Evolutionary conservation across 345 rosid genomes (phyloP).

Genomic region (Lumnitzera littorea): DNA sequence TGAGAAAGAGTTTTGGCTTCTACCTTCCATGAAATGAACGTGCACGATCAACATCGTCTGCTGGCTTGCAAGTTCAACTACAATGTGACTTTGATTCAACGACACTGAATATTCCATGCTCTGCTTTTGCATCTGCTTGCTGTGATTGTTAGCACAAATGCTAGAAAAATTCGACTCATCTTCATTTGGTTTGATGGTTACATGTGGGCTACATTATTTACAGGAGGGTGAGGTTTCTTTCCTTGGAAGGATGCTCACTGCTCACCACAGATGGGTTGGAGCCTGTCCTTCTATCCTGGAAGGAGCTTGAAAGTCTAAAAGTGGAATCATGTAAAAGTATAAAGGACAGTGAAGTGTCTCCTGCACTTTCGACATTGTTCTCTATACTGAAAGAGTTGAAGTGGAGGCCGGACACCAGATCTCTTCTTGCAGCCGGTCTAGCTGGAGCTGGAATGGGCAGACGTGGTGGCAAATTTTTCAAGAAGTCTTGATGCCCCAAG

Average conservation of each 20-base stretch:
- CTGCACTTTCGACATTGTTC: constrained; percentile 62
- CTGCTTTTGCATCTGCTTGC: too few species aligned
- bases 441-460: constrained; percentile 60
- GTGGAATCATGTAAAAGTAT: constrained; percentile 69
- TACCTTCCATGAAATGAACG: too few species aligned
- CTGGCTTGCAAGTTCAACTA: too few species aligned
- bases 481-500: constrained; percentile 21
- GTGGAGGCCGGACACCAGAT: constrained; percentile 87
- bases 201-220: neutral
- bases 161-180: too few species aligned
- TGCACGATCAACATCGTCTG: too few species aligned
- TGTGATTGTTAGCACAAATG: too few species aligned
- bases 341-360: constrained; percentile 63
- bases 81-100: too few species aligned
- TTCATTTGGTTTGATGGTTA: too few species aligned
- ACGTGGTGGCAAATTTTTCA: constrained; percentile 75
- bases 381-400: constrained; percentile 67
- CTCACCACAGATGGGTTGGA: constrained; percentile 77
- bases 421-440: constrained; percentile 56
- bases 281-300: constrained; percentile 58
- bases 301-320: constrained; percentile 55
- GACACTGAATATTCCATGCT: too few species aligned
- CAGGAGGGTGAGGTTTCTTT: constrained; percentile 71
- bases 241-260: constrained; percentile 77
- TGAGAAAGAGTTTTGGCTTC: too few species aligned